A percentile compares a stretch with the other conserved stretches of the same genome.
These are phyloP conservation scores for Aphanocladium album DNA, from an alignment of 2,329 filamentous ascomycete species.

Conservation along the genomic window DNA sequence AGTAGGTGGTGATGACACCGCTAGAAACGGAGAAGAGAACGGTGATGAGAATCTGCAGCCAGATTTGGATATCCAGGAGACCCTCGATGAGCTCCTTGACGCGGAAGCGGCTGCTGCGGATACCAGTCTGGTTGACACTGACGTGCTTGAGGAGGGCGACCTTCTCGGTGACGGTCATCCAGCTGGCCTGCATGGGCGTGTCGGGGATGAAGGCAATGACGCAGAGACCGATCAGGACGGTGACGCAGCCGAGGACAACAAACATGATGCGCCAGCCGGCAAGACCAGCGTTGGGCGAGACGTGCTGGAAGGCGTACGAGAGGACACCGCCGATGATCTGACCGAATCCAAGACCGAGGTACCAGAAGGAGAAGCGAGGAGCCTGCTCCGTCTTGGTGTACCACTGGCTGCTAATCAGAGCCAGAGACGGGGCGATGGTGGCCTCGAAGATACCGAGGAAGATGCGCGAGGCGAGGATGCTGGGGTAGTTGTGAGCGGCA, in stretches of 20 bases:
- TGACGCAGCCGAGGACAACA: constrained; percentile 38
- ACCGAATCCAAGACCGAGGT: constrained; percentile 13
- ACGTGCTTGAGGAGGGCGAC: constrained; percentile 14
- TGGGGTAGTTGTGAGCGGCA: constrained; percentile 13
- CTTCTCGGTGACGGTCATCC: constrained; percentile 30
- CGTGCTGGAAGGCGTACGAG: constrained; percentile 21
- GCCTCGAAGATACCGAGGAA: constrained; percentile 15
- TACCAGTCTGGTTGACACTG: constrained; percentile 14
- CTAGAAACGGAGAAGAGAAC: constrained; percentile 22
- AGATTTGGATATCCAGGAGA: constrained; percentile 18
- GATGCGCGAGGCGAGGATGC: constrained; percentile 13
- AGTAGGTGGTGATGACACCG: constrained; percentile 21
- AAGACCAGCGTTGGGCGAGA: constrained; percentile 25
- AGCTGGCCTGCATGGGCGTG: constrained; percentile 39
- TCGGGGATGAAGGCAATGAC: constrained; percentile 40
- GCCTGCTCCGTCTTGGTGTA: constrained; percentile 15
- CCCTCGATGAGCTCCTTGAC: constrained; percentile 20
- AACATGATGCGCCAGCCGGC: constrained; percentile 43
- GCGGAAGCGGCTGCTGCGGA: constrained; percentile 8
- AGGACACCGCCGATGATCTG: constrained; percentile 34
- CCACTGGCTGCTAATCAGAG: constrained; percentile 15
- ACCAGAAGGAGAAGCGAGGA: constrained; percentile 15
- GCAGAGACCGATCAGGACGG: constrained; percentile 32
- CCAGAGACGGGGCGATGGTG: constrained; percentile 12
- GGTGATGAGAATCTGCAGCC: constrained; percentile 10